phyloP scores from a whole-genome alignment of 2,329 filamentous ascomycete genomes.

The Cytospora leucostoma region DNA sequence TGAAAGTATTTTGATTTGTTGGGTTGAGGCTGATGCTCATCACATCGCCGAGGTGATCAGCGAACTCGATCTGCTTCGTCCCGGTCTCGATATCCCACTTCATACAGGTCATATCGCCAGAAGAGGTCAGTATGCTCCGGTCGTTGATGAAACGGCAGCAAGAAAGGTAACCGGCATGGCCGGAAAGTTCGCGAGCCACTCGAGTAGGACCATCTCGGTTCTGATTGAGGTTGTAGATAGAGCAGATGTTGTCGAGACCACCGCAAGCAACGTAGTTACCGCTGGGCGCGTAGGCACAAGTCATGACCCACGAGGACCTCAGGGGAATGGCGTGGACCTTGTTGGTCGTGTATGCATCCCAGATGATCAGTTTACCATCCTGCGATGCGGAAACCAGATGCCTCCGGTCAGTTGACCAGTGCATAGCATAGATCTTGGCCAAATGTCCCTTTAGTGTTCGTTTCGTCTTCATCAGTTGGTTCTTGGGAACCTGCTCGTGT shows the following conservation, averaged over 20 bases:
- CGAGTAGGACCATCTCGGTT: conserved; percentile 93
- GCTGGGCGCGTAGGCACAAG: conserved; percentile 96
- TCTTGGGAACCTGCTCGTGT: conserved; percentile 87
- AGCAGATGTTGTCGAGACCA: conserved; percentile 99
- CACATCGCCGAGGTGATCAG: conserved; percentile 96
- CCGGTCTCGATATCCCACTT: conserved; percentile 99
- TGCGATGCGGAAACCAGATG: conserved; percentile 97
- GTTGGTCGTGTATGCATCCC: conserved; percentile 99
- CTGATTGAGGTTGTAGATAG: conserved; percentile 97
- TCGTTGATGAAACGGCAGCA: conserved; percentile 99
- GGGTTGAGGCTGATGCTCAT: conserved; percentile 99
- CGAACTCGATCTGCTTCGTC: conserved; percentile 95
- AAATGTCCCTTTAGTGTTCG: conserved; percentile 96
- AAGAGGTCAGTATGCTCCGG: conserved; percentile 94
- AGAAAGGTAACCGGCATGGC: conserved; percentile 94
- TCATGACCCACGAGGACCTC: conserved; percentile 99
- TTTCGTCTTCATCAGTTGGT: conserved; percentile 94
- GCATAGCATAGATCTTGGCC: conserved; percentile 99
- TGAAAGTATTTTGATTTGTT: conserved; percentile 98
- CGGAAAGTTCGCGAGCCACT: conserved; percentile 91
- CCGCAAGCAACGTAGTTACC: conserved; percentile 98
- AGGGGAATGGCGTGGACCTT: conserved; percentile 98
- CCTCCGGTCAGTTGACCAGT: conserved; percentile 98
- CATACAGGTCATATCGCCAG: conserved; percentile 99
- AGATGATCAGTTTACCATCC: conserved; percentile 99